Evolutionary conservation across 768 basidiomycete species (phyloP).

Genomic region (Termitomyces titanicus): DNA sequence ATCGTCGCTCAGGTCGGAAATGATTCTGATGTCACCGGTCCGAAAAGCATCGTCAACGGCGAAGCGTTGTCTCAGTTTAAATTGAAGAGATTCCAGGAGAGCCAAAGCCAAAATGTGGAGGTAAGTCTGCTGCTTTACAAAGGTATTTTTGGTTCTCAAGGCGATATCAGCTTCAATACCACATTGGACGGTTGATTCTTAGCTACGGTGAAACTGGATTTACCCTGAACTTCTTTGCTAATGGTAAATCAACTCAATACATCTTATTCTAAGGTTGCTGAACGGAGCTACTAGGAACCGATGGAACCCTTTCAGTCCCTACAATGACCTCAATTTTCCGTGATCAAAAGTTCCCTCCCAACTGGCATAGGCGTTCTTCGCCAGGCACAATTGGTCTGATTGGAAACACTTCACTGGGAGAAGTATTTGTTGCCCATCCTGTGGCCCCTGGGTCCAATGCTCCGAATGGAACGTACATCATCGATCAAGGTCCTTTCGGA

Average conservation of each 20-base stretch:
- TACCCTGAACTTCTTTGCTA: conserved; percentile 14
- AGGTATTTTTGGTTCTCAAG: neutral
- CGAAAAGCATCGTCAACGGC: conserved; percentile 9
- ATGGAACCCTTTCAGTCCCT: conserved; percentile 7
- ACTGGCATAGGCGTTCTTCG: conserved; percentile 8
- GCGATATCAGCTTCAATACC: conserved; percentile 11
- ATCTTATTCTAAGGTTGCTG: neutral
- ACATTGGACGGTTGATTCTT: conserved; percentile 10
- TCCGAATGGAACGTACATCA: conserved; percentile 8
- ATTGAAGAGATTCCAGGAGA: conserved; percentile 10
- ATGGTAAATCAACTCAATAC: conserved; percentile 1
- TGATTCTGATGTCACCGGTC: conserved; percentile 13
- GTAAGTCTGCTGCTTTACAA: neutral
- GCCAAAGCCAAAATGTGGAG: conserved; percentile 4
- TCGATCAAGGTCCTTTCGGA: neutral
- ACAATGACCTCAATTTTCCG: conserved; percentile 15
- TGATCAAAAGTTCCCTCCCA: conserved; percentile 11
- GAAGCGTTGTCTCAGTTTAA: conserved; percentile 11
- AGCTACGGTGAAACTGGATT: conserved; percentile 15
- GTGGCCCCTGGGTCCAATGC: conserved; percentile 9
- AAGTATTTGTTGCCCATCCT: conserved; percentile 2
- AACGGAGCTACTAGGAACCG: conserved; percentile 4
- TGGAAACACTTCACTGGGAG: neutral
- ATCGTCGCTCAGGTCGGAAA: conserved; percentile 9
- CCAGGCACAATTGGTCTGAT: conserved; percentile 2